Percentiles rank a stretch among this genome's conserved stretches.
These are phyloP conservation scores for Hemisphaericaspora subhashii DNA, from an alignment of 1,139 yeast genomes.

Conservation along the genomic window DNA sequence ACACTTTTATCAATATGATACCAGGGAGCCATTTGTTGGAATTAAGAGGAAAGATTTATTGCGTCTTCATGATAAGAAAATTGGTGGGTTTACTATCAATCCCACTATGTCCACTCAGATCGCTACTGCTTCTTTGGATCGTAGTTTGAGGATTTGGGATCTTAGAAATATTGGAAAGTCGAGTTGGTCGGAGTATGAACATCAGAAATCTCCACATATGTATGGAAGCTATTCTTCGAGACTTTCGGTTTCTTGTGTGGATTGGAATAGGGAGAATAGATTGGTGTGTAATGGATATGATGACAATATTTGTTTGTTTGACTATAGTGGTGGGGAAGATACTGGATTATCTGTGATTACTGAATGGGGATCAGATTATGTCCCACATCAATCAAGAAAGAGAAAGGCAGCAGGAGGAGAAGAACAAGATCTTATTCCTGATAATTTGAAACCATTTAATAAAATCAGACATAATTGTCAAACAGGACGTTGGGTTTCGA, in stretches of 20 bases:
- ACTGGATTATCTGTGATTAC: constrained; percentile 20
- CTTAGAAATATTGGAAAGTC: constrained; percentile 51
- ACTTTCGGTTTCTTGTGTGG: constrained; percentile 80
- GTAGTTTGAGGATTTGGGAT: constrained; percentile 87
- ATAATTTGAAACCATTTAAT: constrained; percentile 52
- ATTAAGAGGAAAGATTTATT: constrained; percentile 35
- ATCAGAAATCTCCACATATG: constrained; percentile 45
- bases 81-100: constrained; percentile 82
- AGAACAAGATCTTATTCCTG: constrained; percentile 25
- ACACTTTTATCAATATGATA: constrained; percentile 68
- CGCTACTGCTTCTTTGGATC: constrained; percentile 85
- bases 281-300: constrained; percentile 93
- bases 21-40: constrained; percentile 46
- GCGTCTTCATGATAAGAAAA: constrained; percentile 82
- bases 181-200: constrained; percentile 43
- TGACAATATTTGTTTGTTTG: constrained; percentile 66
- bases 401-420: constrained; percentile 17
- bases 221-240: constrained; percentile 70
- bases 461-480: constrained; percentile 86
- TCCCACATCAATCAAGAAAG: constrained; percentile 17
- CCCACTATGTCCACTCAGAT: constrained; percentile 61
- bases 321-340: constrained; percentile 22
- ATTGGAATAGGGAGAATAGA: constrained; percentile 76
- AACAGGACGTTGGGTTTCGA: constrained; percentile 95
- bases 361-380: constrained; percentile 27